These are phyloP conservation scores for Lasiodiplodia sp. DNA, from an alignment of 2,329 filamentous ascomycete species.

Conservation along the genomic window DNA sequence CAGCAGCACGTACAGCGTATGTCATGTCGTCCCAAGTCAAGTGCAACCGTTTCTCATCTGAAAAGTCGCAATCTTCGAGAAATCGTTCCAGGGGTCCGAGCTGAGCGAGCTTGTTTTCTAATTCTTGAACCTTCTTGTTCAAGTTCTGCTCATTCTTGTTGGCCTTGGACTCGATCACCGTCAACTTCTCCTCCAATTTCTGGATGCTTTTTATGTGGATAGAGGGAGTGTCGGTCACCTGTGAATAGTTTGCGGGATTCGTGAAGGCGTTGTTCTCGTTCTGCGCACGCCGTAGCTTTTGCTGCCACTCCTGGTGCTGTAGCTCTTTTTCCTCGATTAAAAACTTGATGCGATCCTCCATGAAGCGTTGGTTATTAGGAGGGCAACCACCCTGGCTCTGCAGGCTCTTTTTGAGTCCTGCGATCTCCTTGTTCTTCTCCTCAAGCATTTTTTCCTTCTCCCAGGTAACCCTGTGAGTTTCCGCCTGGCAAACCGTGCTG, in stretches of 20 bases:
- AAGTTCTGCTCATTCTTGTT: not conserved
- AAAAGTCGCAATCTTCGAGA: not conserved
- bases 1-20: not conserved
- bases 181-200: not conserved
- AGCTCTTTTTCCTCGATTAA: not conserved
- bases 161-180: not conserved
- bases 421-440: too few species aligned
- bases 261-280: not conserved
- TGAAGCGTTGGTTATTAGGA: not conserved
- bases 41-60: not conserved
- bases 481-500: too few species aligned
- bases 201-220: not conserved
- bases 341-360: not conserved
- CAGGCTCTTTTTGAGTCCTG: too few species aligned
- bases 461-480: too few species aligned
- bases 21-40: not conserved
- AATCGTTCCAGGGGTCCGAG: not conserved
- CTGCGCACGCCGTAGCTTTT: not conserved
- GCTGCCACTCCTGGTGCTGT: not conserved
- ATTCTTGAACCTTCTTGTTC: too few species aligned
- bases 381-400: not conserved
- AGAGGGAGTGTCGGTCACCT: not conserved
- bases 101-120: not conserved
- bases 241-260: not conserved
- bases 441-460: too few species aligned